phyloP scores from a whole-genome alignment of 192 early-diverging fungal species.

The Neocallimastix lanati region DNA sequence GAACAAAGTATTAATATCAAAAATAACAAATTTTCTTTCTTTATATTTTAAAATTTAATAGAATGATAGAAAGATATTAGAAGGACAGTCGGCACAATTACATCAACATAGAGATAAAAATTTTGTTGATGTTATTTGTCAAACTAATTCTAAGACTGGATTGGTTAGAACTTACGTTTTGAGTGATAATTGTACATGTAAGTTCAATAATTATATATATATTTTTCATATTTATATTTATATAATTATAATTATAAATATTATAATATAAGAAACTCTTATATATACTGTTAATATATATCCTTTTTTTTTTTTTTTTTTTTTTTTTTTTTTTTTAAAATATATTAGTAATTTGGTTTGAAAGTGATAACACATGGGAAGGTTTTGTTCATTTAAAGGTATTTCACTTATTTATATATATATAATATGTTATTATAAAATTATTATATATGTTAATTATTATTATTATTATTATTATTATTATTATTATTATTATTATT shows the following conservation, averaged over 20 bases:
- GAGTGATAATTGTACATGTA: not conserved
- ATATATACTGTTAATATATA: no score
- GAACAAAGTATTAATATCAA: no score
- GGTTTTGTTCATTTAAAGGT: not conserved
- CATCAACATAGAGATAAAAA: conserved; percentile 45
- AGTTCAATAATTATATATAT: not conserved
- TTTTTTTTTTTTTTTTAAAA: no score
- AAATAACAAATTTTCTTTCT: no score
- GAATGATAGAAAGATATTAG: conserved; percentile 22
- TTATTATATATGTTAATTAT: not conserved
- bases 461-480: no score
- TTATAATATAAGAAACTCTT: no score
- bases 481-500: no score
- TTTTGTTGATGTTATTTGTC: conserved; percentile 44
- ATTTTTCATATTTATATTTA: not conserved
- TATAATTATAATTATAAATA: not conserved
- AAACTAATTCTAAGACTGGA: not conserved
- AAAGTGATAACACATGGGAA: not conserved
- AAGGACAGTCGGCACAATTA: conserved; percentile 48
- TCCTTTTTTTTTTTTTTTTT: no score
- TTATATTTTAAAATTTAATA: not conserved
- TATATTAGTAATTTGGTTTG: not conserved
- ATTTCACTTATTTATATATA: not conserved
- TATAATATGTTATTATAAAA: not conserved
- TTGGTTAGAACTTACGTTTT: not conserved